These are phyloP conservation scores for Nicotiana attenuata DNA, from an alignment of 257 asterid genomes.

Conservation along the genomic window DNA sequence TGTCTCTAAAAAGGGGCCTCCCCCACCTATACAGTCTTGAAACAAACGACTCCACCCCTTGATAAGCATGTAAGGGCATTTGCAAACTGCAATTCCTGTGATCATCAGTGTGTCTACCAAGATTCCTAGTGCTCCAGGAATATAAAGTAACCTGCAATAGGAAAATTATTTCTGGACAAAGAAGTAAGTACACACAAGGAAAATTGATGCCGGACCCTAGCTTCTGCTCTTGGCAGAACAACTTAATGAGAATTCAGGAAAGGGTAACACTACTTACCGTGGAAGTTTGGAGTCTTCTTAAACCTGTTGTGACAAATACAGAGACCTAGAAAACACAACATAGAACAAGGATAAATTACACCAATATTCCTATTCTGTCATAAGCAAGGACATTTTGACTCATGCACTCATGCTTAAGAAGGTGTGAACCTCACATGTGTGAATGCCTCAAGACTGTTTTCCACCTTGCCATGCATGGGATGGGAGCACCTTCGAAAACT, in stretches of 20 bases:
- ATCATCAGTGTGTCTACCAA: conserved; percentile 54
- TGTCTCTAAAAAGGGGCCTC: conserved; percentile 93
- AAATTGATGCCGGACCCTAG: not conserved
- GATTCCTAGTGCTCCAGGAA: conserved; percentile 65
- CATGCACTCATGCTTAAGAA: not conserved
- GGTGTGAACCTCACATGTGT: not conserved
- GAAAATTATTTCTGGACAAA: not conserved
- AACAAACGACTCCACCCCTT: conserved; percentile 88
- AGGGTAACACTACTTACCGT: not conserved
- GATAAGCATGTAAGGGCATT: conserved; percentile 76
- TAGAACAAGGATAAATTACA: no score
- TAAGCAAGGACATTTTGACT: not conserved
- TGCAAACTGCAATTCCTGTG: conserved; percentile 52
- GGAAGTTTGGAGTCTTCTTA: not conserved
- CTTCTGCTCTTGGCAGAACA: not conserved
- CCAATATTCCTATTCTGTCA: not conserved
- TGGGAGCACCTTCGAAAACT: not conserved
- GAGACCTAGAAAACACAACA: no score
- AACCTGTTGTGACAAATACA: no score
- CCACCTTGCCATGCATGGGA: not conserved
- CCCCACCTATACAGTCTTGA: conserved; percentile 90
- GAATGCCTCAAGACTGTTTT: not conserved
- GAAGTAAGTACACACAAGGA: not conserved
- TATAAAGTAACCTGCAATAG: conserved; percentile 54
- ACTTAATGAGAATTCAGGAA: not conserved